Conservation (phyloP, 495 filamentous ascomycete genomes). For the Tuber magnatum region DNA sequence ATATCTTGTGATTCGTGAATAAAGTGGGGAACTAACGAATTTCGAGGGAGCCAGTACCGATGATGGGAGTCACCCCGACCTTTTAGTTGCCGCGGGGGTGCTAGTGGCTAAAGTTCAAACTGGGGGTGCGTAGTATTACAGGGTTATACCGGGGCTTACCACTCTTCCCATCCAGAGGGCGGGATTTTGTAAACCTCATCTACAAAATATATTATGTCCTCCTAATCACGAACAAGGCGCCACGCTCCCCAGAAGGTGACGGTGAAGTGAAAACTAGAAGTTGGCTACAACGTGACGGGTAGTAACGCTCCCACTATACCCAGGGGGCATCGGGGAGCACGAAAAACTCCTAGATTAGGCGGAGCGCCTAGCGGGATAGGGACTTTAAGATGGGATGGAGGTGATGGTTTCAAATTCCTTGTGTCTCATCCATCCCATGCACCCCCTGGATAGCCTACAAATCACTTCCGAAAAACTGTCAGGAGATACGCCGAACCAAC, state of each 20-base stretch:
- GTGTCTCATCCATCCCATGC: not conserved
- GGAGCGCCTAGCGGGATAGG: not conserved
- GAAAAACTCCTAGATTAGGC: not conserved
- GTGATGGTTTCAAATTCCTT: not conserved
- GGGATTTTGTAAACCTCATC: not conserved
- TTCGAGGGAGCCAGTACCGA: not conserved
- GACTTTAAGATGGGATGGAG: not conserved
- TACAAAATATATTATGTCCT: not conserved
- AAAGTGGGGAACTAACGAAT: not conserved
- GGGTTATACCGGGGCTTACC: not conserved
- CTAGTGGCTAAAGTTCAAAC: not conserved
- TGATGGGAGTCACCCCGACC: not conserved
- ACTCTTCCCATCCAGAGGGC: not conserved
- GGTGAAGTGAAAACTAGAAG: not conserved
- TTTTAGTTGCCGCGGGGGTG: not conserved
- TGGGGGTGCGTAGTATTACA: not conserved
- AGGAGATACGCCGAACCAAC: not conserved
- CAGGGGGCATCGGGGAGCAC: not conserved
- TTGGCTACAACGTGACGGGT: not conserved
- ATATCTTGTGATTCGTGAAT: not conserved
- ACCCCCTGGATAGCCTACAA: no score
- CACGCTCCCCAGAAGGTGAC: not conserved
- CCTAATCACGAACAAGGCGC: not conserved
- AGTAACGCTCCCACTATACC: not conserved
- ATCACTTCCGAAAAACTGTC: not conserved